phyloP scores from a whole-genome alignment of 257 asterid species.

The Solanum megistacrolobum region DNA sequence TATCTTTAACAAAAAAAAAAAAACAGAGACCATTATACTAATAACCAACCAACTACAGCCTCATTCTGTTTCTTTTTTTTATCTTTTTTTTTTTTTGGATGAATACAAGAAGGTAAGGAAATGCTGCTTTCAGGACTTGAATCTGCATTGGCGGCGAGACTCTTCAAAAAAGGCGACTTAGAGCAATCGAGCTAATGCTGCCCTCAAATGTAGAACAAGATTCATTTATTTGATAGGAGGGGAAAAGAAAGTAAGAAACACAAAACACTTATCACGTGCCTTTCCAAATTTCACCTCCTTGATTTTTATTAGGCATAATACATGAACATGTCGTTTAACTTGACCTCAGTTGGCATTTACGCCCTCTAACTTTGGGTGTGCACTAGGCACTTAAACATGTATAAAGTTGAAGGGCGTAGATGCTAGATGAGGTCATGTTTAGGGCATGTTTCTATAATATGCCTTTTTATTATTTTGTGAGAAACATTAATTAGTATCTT shows the following conservation, averaged over 20 bases:
- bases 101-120: neutral
- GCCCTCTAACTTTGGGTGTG: neutral
- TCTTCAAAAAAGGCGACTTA: neutral
- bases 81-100: neutral
- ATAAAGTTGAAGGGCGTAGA: neutral
- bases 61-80: neutral
- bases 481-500: neutral
- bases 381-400: neutral
- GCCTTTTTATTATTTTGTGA: neutral
- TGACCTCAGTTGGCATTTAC: neutral
- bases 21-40: neutral
- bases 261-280: neutral
- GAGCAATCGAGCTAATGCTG: neutral
- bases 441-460: neutral
- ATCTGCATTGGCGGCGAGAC: neutral
- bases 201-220: neutral
- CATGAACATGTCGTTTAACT: neutral
- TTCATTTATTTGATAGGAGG: neutral
- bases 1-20: neutral
- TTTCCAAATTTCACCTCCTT: neutral
- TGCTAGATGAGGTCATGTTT: neutral
- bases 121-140: neutral
- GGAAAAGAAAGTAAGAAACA: neutral
- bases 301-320: neutral
- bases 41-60: neutral